Evolutionary conservation across 208 protist species (phyloP).

Genomic region (Acanthamoeba royreba): DNA sequence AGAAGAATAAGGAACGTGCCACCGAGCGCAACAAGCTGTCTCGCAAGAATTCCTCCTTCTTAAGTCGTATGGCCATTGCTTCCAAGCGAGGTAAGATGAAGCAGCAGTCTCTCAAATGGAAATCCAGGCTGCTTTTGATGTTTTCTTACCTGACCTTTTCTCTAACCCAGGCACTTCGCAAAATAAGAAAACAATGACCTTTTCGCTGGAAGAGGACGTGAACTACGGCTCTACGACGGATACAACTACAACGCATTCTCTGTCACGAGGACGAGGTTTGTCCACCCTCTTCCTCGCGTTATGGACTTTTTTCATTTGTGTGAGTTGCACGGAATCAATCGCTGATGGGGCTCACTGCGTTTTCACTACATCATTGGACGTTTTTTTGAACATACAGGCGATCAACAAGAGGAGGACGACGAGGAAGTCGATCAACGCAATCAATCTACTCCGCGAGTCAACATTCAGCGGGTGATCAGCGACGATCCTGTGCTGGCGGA

Average conservation of each 20-base stretch:
- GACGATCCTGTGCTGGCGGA: background rate
- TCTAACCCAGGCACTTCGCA: too few relatives aligned
- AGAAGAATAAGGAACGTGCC: background rate
- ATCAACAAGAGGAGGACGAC: too few relatives aligned
- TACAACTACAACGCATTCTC: constrained; percentile 13
- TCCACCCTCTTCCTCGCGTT: too few relatives aligned
- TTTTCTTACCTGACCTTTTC: too few relatives aligned
- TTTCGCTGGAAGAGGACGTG: constrained; percentile 35
- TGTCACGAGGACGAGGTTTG: background rate
- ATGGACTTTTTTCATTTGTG: too few relatives aligned
- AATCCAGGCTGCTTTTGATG: too few relatives aligned
- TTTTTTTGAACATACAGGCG: too few relatives aligned
- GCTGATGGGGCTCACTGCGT: too few relatives aligned
- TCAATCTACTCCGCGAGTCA: background rate
- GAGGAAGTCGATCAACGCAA: too few relatives aligned
- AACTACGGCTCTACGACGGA: constrained; percentile 36
- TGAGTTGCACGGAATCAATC: too few relatives aligned
- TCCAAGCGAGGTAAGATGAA: background rate
- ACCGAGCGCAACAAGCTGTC: constrained; percentile 9
- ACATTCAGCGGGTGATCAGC: background rate
- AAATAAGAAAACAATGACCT: constrained; percentile 33
- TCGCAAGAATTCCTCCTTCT: constrained; percentile 4
- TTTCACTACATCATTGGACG: too few relatives aligned
- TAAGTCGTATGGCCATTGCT: constrained; percentile 1
- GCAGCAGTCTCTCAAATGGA: background rate